Percentiles rank a stretch among this genome's conserved stretches.
Evolutionary conservation across 2,329 filamentous ascomycete genomes (phyloP).

Genomic region (Diaporthe eres): DNA sequence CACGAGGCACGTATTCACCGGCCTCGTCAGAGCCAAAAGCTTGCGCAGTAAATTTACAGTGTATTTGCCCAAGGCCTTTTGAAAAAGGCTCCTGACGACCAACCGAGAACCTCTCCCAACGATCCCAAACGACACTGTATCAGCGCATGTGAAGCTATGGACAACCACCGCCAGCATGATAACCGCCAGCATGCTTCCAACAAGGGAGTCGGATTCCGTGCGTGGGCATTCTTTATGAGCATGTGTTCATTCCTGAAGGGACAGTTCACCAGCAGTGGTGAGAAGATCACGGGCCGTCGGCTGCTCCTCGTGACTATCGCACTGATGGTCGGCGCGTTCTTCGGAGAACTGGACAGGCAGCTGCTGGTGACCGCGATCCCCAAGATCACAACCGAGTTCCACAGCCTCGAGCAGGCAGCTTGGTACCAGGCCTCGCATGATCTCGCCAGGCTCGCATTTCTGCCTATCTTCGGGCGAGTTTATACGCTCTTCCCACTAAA

Average conservation of each 20-base stretch:
- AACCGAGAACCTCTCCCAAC: too few species aligned
- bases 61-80: too few species aligned
- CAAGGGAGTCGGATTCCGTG: neutral
- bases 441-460: slow-evolving; percentile 7
- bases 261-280: neutral
- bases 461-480: neutral
- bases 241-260: neutral
- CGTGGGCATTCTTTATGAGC: neutral
- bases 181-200: too few species aligned
- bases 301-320: neutral
- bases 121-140: neutral
- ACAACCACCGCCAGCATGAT: neutral
- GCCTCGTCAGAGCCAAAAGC: neutral
- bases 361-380: slow-evolving; percentile 30
- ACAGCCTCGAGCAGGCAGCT: slow-evolving; percentile 19
- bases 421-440: slow-evolving; percentile 30
- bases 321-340: neutral
- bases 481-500: slow-evolving; percentile 2
- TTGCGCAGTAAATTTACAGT: too few species aligned
- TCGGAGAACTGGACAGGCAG: neutral
- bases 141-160: neutral
- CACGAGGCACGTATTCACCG: neutral
- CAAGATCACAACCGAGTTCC: slow-evolving; percentile 36
- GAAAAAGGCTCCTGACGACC: too few species aligned
- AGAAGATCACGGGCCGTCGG: neutral